These are phyloP conservation scores for Chalciporus chontae DNA, from an alignment of 768 basidiomycete species.

Conservation along the genomic window DNA sequence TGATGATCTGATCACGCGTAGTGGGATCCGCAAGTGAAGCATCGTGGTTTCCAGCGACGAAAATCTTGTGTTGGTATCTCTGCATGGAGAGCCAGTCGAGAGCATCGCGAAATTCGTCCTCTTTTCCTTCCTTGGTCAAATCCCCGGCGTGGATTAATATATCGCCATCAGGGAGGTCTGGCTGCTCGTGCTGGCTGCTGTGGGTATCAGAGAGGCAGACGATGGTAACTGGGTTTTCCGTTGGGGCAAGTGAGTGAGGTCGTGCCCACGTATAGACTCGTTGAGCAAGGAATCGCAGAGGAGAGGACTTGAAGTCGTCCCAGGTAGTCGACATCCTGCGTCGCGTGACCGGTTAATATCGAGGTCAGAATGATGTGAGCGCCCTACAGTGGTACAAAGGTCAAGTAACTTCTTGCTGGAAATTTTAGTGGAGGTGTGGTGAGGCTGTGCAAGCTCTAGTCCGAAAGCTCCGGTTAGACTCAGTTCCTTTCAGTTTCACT, in stretches of 20 bases:
- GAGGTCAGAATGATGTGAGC: no score
- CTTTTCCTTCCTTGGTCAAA: constrained; percentile 36
- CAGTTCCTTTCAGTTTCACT: no score
- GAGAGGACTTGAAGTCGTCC: constrained; percentile 11
- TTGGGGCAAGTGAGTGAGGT: not conserved
- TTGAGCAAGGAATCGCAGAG: constrained; percentile 9
- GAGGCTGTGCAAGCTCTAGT: no score
- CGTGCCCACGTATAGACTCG: constrained; percentile 14
- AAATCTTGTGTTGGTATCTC: constrained; percentile 38
- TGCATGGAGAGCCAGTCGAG: constrained; percentile 32
- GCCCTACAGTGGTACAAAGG: no score
- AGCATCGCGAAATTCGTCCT: constrained; percentile 26
- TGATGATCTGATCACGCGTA: constrained; percentile 10
- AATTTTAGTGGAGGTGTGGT: no score
- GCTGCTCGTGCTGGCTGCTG: constrained; percentile 26
- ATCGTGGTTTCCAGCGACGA: constrained; percentile 46
- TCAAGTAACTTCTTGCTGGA: no score
- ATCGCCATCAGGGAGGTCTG: constrained; percentile 35
- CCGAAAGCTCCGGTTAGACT: no score
- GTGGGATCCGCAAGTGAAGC: constrained; percentile 20
- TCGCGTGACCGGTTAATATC: no score
- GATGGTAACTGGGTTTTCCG: constrained; percentile 27
- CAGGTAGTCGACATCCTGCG: not conserved
- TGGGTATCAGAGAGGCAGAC: constrained; percentile 42
- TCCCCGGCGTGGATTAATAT: constrained; percentile 42